phyloP scores from a whole-genome alignment of 1,139 yeast genomes.

The Candida frijolesensis region DNA sequence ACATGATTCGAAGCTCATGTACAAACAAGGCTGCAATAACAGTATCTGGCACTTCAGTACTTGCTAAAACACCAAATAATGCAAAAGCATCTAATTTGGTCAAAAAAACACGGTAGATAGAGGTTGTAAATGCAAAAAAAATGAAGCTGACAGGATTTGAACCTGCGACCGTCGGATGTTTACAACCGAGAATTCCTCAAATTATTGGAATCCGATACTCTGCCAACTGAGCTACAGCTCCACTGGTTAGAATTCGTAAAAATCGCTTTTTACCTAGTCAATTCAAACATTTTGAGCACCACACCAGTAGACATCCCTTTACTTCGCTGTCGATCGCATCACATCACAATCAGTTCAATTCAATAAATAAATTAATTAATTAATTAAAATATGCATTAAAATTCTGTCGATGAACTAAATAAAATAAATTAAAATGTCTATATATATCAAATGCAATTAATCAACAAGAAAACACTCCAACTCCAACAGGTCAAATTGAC shows the following conservation, averaged over 20 bases:
- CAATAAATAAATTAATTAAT: background rate
- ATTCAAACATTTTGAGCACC: too few relatives aligned
- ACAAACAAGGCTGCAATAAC: too few relatives aligned
- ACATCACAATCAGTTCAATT: background rate
- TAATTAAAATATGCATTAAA: background rate
- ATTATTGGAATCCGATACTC: constrained; percentile 30
- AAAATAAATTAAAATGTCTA: background rate
- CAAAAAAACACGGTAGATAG: too few relatives aligned
- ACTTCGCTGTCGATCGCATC: too few relatives aligned
- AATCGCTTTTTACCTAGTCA: too few relatives aligned
- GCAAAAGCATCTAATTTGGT: too few relatives aligned
- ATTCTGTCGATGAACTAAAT: background rate
- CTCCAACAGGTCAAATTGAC: constrained; percentile 30
- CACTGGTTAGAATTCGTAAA: constrained; percentile 6
- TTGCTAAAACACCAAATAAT: too few relatives aligned
- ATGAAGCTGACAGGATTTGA: constrained; percentile 36
- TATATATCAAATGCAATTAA: constrained; percentile 6
- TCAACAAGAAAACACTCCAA: constrained; percentile 19
- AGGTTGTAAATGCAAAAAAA: constrained; percentile 3
- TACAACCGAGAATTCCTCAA: constrained; percentile 6
- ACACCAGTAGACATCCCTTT: too few relatives aligned
- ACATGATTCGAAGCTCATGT: too few relatives aligned
- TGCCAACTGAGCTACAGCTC: constrained; percentile 36
- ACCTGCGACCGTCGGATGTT: constrained; percentile 33
- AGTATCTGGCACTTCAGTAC: too few relatives aligned